Conservation (phyloP, 345 rosid species). For the Aethionema arabicum region DNA sequence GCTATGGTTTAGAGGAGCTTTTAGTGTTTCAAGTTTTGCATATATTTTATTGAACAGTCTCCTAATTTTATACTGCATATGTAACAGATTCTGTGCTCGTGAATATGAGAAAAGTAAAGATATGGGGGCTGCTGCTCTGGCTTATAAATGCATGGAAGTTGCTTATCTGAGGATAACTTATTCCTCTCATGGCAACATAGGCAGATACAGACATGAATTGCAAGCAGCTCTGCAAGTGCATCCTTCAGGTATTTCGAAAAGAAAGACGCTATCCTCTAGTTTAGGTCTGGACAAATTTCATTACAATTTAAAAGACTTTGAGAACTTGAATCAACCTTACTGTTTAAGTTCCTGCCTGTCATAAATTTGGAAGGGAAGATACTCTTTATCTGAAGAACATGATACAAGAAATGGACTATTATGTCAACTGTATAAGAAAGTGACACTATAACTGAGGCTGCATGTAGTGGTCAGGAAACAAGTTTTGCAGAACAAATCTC, state of each 20-base stretch:
- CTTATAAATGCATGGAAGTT: constrained; percentile 97
- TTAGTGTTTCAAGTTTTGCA: constrained; percentile 25
- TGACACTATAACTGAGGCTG: background rate
- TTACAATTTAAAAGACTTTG: constrained; percentile 1
- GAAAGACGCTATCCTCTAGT: constrained; percentile 11
- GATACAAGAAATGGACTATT: constrained; percentile 10
- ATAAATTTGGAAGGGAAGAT: too few species aligned
- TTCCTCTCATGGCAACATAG: constrained; percentile 56
- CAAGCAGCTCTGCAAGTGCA: constrained; percentile 60
- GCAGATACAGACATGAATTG: constrained; percentile 70
- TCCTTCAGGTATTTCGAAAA: constrained; percentile 68
- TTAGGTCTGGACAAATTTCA: constrained; percentile 2
- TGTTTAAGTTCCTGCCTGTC: too few species aligned
- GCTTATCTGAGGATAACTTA: constrained; percentile 88
- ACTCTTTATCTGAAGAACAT: background rate
- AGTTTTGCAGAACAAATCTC: background rate
- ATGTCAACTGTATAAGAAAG: background rate
- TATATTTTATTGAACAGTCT: constrained; percentile 23
- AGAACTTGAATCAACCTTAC: too few species aligned
- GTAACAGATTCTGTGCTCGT: constrained; percentile 81
- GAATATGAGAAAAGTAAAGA: constrained; percentile 89
- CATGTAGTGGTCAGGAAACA: background rate
- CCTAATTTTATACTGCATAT: constrained; percentile 21
- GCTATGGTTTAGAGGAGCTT: constrained; percentile 13
- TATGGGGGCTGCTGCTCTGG: constrained; percentile 93